A percentile compares a stretch with the other conserved stretches of the same genome.
Conservation (phyloP, 768 basidiomycete genomes). For the Kwoniella heveanensis region DNA sequence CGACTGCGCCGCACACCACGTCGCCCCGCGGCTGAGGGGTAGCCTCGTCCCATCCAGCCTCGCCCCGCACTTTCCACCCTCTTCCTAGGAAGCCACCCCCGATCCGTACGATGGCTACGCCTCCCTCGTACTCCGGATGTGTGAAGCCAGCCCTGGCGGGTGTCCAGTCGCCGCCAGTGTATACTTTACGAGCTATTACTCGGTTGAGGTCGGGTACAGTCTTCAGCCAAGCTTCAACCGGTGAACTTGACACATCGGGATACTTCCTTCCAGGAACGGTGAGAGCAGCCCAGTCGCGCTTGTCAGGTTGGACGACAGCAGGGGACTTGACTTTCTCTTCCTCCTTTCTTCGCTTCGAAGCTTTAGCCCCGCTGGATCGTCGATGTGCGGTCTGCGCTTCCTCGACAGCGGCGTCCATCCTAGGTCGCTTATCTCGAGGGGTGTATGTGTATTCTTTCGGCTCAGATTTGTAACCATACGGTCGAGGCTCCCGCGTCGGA, state of each 20-base stretch:
- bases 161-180: slow-evolving; percentile 39
- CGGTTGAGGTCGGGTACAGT: slow-evolving; percentile 30
- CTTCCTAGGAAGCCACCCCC: slow-evolving; percentile 36
- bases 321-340: slow-evolving; percentile 31
- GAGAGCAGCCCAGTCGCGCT: slow-evolving; percentile 29
- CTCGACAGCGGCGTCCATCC: slow-evolving; percentile 52
- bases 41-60: slow-evolving; percentile 44
- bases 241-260: slow-evolving; percentile 39
- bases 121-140: slow-evolving; percentile 29
- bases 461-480: slow-evolving; percentile 46
- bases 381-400: slow-evolving; percentile 34
- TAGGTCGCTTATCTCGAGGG: slow-evolving; percentile 37
- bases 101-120: slow-evolving; percentile 40
- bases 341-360: slow-evolving; percentile 34
- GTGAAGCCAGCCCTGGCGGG: slow-evolving; percentile 23
- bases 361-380: slow-evolving; percentile 22
- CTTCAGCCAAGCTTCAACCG: slow-evolving; percentile 48
- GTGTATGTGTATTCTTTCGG: slow-evolving; percentile 40
- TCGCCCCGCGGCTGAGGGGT: slow-evolving; percentile 3
- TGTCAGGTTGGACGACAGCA: slow-evolving; percentile 8
- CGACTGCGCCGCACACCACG: slow-evolving; percentile 13
- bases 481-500: slow-evolving; percentile 42
- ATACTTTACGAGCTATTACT: slow-evolving; percentile 29
- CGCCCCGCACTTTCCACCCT: slow-evolving; percentile 44
- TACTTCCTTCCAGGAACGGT: slow-evolving; percentile 22